Evolutionary conservation across 257 asterid species (phyloP).

Genomic region (Scutellaria baicalensis): DNA sequence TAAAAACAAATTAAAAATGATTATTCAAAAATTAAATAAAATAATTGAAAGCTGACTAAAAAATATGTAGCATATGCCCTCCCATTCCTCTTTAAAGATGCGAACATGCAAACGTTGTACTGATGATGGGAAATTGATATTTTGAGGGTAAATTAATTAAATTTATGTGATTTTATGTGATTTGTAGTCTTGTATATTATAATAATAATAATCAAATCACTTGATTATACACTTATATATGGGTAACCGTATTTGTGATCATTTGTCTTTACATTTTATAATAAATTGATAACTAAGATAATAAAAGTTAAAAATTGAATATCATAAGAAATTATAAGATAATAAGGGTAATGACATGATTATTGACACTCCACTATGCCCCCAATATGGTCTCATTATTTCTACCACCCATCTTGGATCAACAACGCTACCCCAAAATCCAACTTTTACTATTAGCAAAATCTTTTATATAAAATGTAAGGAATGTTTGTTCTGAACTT

Average conservation of each 20-base stretch:
- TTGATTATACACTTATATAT: no score
- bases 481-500: no score
- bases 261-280: no score
- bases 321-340: background rate
- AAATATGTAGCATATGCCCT: background rate
- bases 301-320: slow-evolving; percentile 14
- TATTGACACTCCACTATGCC: slow-evolving; percentile 17
- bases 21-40: no score
- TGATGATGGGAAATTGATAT: background rate
- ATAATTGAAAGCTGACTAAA: background rate
- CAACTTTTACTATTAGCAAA: background rate
- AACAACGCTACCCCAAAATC: background rate
- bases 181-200: no score
- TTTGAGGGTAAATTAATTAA: background rate
- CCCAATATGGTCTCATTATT: slow-evolving; percentile 22
- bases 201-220: no score
- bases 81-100: background rate
- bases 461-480: no score
- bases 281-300: background rate
- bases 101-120: background rate
- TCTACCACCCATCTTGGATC: slow-evolving; percentile 21
- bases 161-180: background rate
- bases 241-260: no score
- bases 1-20: background rate
- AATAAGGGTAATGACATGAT: slow-evolving; percentile 18